A percentile compares a stretch with the other conserved stretches of the same genome.
These are phyloP conservation scores for Hydnum rufescens DNA, from an alignment of 768 basidiomycete genomes.

Conservation along the genomic window DNA sequence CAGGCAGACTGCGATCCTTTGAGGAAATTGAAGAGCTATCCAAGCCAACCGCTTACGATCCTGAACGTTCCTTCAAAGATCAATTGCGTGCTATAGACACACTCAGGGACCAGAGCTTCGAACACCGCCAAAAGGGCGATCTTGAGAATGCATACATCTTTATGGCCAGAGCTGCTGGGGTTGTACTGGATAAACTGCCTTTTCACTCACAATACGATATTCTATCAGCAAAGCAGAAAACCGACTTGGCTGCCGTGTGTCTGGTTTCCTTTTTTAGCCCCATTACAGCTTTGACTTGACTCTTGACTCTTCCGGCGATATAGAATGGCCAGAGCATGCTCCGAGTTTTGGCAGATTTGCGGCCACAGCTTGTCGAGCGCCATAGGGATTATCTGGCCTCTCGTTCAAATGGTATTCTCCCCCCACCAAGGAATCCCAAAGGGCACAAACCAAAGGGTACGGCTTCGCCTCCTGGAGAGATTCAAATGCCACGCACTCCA, in stretches of 20 bases:
- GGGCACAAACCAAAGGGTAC: neutral
- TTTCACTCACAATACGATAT: slow-evolving; percentile 45
- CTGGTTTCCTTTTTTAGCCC: slow-evolving; percentile 8
- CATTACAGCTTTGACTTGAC: neutral
- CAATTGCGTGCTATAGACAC: slow-evolving; percentile 10
- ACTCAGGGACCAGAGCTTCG: slow-evolving; percentile 9
- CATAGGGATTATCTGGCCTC: neutral
- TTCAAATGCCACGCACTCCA: neutral
- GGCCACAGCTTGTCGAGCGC: slow-evolving; percentile 20
- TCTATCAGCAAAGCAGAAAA: slow-evolving; percentile 36
- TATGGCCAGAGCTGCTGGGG: slow-evolving; percentile 51
- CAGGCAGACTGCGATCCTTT: slow-evolving; percentile 6
- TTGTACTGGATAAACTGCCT: slow-evolving; percentile 65
- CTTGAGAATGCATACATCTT: slow-evolving; percentile 53
- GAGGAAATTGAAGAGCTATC: slow-evolving; percentile 12
- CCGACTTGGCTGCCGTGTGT: slow-evolving; percentile 53
- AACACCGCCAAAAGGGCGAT: slow-evolving; percentile 22
- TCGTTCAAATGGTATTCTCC: neutral
- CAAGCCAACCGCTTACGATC: slow-evolving; percentile 7
- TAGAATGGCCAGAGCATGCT: slow-evolving; percentile 65
- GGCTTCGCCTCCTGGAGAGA: neutral
- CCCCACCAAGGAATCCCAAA: neutral
- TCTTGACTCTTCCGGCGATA: neutral
- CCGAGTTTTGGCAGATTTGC: slow-evolving; percentile 41
- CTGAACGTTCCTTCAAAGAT: slow-evolving; percentile 9